These are phyloP conservation scores for Plenodomus tracheiphilus DNA, from an alignment of 2,329 filamentous ascomycete species.

Conservation along the genomic window DNA sequence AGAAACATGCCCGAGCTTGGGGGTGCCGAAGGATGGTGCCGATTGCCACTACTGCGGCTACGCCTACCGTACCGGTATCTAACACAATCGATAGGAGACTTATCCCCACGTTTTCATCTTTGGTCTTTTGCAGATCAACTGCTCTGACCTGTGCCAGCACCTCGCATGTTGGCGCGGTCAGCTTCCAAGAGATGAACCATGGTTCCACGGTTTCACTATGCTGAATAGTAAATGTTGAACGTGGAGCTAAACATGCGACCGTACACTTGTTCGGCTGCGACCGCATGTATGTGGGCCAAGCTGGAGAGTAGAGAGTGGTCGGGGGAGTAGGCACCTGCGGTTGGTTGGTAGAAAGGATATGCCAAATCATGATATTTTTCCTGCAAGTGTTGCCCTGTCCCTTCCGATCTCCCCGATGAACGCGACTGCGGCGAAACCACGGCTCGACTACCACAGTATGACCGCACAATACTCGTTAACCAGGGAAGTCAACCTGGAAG, in stretches of 20 bases:
- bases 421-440: neutral
- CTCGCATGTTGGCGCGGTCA: slow-evolving; percentile 2
- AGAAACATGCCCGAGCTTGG: no score
- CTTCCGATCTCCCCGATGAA: neutral
- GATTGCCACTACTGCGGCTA: slow-evolving; percentile 9
- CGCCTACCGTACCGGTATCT: slow-evolving; percentile 1
- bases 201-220: neutral
- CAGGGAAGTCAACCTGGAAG: no score
- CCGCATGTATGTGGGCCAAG: neutral
- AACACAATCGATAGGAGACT: slow-evolving; percentile 28
- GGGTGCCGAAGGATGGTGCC: neutral
- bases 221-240: neutral
- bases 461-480: slow-evolving; percentile 4
- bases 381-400: neutral
- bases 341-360: neutral
- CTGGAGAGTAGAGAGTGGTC: neutral
- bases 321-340: neutral
- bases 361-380: neutral
- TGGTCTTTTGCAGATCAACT: slow-evolving; percentile 1
- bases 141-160: slow-evolving; percentile 4
- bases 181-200: neutral
- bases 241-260: neutral
- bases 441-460: neutral
- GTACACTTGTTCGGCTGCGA: neutral
- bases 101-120: slow-evolving; percentile 10